Evolutionary conservation across 2,329 filamentous ascomycete species (phyloP).

Genomic region (Botrytis elliptica): DNA sequence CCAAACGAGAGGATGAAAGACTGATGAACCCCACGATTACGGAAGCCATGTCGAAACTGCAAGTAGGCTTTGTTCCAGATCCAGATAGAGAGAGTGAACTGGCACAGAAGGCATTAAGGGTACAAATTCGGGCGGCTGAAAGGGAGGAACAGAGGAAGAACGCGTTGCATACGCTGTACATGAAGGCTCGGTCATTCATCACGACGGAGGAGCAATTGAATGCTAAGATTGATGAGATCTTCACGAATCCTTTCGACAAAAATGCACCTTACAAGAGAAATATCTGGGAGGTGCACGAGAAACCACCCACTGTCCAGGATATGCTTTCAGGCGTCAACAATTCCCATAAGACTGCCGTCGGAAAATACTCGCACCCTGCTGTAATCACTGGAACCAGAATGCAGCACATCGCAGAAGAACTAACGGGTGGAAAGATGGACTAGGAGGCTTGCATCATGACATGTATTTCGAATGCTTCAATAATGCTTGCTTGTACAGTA

Average conservation of each 20-base stretch:
- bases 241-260: slow-evolving; percentile 47
- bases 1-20: slow-evolving; percentile 72
- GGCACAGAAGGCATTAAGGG: slow-evolving; percentile 46
- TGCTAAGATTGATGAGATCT: slow-evolving; percentile 70
- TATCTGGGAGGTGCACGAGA: slow-evolving; percentile 36
- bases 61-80: slow-evolving; percentile 57
- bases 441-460: slow-evolving; percentile 9
- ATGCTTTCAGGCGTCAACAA: slow-evolving; percentile 44
- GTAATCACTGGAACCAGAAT: slow-evolving; percentile 55
- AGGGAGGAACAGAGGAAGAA: slow-evolving; percentile 64
- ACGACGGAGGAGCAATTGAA: slow-evolving; percentile 76
- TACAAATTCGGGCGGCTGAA: slow-evolving; percentile 46
- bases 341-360: slow-evolving; percentile 39
- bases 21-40: slow-evolving; percentile 70
- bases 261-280: slow-evolving; percentile 25
- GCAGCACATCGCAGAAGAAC: slow-evolving; percentile 62
- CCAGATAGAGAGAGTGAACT: slow-evolving; percentile 57
- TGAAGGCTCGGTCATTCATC: slow-evolving; percentile 85
- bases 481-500: neutral
- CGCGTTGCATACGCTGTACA: slow-evolving; percentile 82
- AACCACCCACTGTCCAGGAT: slow-evolving; percentile 48
- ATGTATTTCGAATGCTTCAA: neutral
- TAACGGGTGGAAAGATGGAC: slow-evolving; percentile 64
- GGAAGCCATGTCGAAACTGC: slow-evolving; percentile 47
- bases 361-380: slow-evolving; percentile 34